Conservation (phyloP, 805 yeast genomes). For the Metschnikowia cerradonensis region DNA sequence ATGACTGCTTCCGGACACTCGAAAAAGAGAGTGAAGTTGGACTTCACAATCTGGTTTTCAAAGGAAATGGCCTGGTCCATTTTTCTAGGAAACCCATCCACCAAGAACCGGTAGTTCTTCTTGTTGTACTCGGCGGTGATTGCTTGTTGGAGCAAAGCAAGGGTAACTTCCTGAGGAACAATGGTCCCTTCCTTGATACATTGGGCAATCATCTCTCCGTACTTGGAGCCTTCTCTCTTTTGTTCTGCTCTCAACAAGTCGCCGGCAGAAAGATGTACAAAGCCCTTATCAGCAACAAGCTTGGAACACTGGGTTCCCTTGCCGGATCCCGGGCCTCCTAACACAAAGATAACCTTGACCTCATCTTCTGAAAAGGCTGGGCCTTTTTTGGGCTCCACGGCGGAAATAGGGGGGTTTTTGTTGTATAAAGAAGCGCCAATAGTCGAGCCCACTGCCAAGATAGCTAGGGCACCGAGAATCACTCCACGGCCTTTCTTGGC, state of each 20-base stretch:
- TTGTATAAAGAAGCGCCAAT: slow-evolving; percentile 39
- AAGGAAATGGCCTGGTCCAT: slow-evolving; percentile 98
- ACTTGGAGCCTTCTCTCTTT: slow-evolving; percentile 71
- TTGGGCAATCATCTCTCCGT: slow-evolving; percentile 79
- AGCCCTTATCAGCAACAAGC: slow-evolving; percentile 73
- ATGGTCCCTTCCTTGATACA: slow-evolving; percentile 84
- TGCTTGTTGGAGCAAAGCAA: slow-evolving; percentile 77
- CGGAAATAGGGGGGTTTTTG: slow-evolving; percentile 41
- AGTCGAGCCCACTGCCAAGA: slow-evolving; percentile 52
- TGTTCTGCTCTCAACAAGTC: slow-evolving; percentile 93
- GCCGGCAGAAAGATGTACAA: slow-evolving; percentile 93
- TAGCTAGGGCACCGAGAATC: slow-evolving; percentile 30
- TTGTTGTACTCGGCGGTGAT: slow-evolving; percentile 49
- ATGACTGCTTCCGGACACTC: slow-evolving; percentile 81
- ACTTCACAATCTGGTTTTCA: slow-evolving; percentile 71
- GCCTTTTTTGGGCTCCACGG: slow-evolving; percentile 35
- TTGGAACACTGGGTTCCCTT: slow-evolving; percentile 95
- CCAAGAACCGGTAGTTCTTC: slow-evolving; percentile 65
- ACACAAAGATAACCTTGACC: slow-evolving; percentile 78
- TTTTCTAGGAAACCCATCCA: slow-evolving; percentile 96
- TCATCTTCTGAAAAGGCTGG: slow-evolving; percentile 59
- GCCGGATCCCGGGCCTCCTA: slow-evolving; percentile 98
- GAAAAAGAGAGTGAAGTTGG: slow-evolving; percentile 67
- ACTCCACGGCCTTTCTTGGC: slow-evolving; percentile 20
- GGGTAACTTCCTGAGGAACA: slow-evolving; percentile 91